A percentile compares a stretch with the other conserved stretches of the same genome.
Evolutionary conservation across 2,329 filamentous ascomycete genomes (phyloP).

Genomic region (Fonsecaea pedrosoi): DNA sequence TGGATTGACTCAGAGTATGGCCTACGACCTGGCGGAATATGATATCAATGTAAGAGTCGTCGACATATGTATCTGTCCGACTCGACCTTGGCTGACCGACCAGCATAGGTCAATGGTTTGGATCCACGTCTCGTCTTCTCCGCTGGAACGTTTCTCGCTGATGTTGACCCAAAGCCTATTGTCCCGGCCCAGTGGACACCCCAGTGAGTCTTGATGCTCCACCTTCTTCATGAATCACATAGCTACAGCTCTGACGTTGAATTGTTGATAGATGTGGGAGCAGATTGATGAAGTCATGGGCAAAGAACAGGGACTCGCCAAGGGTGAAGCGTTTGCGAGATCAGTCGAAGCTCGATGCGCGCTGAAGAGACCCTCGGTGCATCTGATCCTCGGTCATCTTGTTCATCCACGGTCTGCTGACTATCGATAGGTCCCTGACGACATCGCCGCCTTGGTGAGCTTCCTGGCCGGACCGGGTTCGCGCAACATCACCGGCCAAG

Average conservation of each 20-base stretch:
- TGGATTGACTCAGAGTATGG: slow-evolving; percentile 69
- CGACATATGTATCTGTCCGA: not conserved
- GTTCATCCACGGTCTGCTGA: not conserved
- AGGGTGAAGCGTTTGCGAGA: slow-evolving; percentile 62
- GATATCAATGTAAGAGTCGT: slow-evolving; percentile 64
- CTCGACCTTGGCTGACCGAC: not conserved
- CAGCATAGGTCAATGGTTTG: slow-evolving; percentile 14
- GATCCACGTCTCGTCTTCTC: too few species aligned
- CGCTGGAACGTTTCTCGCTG: too few species aligned
- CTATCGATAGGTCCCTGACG: slow-evolving; percentile 12
- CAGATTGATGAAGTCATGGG: slow-evolving; percentile 61
- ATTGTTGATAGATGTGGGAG: slow-evolving; percentile 65
- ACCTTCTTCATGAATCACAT: too few species aligned
- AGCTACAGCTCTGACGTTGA: too few species aligned
- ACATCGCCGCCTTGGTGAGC: slow-evolving; percentile 11
- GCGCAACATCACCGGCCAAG: slow-evolving; percentile 17
- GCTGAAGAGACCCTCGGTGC: slow-evolving; percentile 45
- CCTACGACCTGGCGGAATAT: slow-evolving; percentile 68
- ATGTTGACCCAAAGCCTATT: slow-evolving; percentile 62
- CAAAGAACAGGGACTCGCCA: slow-evolving; percentile 56
- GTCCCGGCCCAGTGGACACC: slow-evolving; percentile 70
- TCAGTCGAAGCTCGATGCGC: slow-evolving; percentile 61
- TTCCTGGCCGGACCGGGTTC: slow-evolving; percentile 12
- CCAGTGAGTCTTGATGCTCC: not conserved
- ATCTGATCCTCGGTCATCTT: not conserved